Evolutionary conservation across 1,284 basidiomycete genomes (phyloP).

Genomic region (Cryptococcus sp.): DNA sequence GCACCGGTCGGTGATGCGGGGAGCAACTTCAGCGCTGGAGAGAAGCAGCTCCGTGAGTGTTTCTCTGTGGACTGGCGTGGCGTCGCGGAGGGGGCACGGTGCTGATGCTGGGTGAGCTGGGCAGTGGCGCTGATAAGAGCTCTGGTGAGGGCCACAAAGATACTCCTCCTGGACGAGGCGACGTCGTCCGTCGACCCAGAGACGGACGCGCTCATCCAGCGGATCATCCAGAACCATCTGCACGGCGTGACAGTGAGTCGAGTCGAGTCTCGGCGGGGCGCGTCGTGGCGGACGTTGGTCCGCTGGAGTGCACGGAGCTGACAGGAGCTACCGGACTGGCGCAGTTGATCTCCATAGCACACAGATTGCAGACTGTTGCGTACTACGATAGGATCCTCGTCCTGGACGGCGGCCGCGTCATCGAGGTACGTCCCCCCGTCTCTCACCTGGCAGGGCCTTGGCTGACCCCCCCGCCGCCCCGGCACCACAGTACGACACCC

Average conservation of each 20-base stretch:
- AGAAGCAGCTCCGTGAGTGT: slow-evolving; percentile 27
- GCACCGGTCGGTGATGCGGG: slow-evolving; percentile 37
- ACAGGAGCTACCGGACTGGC: slow-evolving; percentile 27
- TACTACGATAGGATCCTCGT: slow-evolving; percentile 48
- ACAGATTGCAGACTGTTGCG: slow-evolving; percentile 69
- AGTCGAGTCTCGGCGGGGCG: too few relatives aligned
- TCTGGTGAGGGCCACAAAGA: slow-evolving; percentile 63
- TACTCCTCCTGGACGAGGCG: slow-evolving; percentile 61
- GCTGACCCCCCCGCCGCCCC: background rate
- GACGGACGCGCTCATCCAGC: slow-evolving; percentile 70
- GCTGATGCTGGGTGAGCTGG: slow-evolving; percentile 41
- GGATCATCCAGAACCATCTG: slow-evolving; percentile 70
- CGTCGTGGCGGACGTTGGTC: too few relatives aligned
- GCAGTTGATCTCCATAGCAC: slow-evolving; percentile 65
- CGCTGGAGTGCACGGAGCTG: too few relatives aligned
- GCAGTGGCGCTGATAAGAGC: slow-evolving; percentile 64
- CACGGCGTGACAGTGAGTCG: slow-evolving; percentile 40
- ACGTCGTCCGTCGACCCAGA: slow-evolving; percentile 66
- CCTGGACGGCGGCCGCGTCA: slow-evolving; percentile 41
- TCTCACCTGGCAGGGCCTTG: background rate
- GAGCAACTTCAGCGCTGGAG: slow-evolving; percentile 56
- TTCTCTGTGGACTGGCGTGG: too few relatives aligned
- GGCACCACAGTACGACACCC: slow-evolving; percentile 39
- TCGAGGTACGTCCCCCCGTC: slow-evolving; percentile 22
- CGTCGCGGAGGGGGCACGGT: slow-evolving; percentile 13